phyloP scores from a whole-genome alignment of 139 green algal species.

The Closterium sp. region DNA sequence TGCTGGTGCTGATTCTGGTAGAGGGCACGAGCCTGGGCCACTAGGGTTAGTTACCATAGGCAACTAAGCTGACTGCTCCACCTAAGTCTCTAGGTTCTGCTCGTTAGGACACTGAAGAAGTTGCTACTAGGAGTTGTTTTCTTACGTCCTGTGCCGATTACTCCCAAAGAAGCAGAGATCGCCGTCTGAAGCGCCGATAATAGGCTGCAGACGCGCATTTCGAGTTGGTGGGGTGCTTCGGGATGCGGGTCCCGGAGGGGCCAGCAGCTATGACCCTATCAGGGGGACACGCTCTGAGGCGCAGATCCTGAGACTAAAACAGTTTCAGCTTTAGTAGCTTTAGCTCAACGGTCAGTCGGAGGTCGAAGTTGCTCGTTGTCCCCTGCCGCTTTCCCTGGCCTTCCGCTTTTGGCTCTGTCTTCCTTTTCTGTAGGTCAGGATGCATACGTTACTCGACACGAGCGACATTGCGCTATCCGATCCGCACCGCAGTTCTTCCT shows the following conservation, averaged over 20 bases:
- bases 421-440: background rate
- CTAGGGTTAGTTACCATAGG: background rate
- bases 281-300: background rate
- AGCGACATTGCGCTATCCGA: background rate
- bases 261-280: background rate
- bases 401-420: too few species aligned
- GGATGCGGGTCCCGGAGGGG: background rate
- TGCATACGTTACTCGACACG: background rate
- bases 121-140: background rate
- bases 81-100: background rate
- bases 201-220: background rate
- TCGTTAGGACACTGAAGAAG: background rate
- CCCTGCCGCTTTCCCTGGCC: background rate
- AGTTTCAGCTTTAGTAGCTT: background rate
- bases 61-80: background rate
- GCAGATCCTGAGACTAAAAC: background rate
- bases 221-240: background rate
- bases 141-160: background rate
- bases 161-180: background rate
- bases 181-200: background rate
- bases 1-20: too few species aligned
- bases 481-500: background rate
- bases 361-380: background rate
- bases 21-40: background rate
- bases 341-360: background rate